A percentile compares a stretch with the other conserved stretches of the same genome.
Conservation (phyloP, 345 rosid genomes). For the Linum tenue region DNA sequence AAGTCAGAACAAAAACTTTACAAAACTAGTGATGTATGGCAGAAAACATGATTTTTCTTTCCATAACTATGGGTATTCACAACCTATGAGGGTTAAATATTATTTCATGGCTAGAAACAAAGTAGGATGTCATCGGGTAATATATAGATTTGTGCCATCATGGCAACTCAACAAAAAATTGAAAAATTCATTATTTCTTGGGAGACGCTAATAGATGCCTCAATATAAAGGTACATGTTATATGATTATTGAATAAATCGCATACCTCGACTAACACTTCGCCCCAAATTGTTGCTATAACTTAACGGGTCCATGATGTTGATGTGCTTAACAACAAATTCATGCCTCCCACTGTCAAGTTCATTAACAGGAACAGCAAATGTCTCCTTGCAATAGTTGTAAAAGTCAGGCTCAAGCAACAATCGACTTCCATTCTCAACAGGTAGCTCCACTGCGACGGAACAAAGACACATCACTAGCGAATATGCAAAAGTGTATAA, state of each 20-base stretch:
- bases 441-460: neutral
- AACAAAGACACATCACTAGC: neutral
- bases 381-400: neutral
- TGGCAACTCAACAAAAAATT: too few species aligned
- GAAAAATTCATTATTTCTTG: neutral
- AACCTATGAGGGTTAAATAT: too few species aligned
- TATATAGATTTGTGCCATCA: too few species aligned
- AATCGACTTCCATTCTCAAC: neutral
- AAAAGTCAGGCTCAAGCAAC: neutral
- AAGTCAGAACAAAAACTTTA: too few species aligned
- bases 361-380: neutral
- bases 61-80: too few species aligned
- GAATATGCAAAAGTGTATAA: neutral
- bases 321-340: neutral
- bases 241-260: neutral
- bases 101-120: too few species aligned
- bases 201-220: neutral
- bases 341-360: neutral
- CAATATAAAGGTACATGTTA: neutral
- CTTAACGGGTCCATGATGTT: slow-evolving; percentile 9
- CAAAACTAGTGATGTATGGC: neutral
- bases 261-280: slow-evolving; percentile 4
- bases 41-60: too few species aligned
- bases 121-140: too few species aligned
- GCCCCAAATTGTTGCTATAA: slow-evolving; percentile 4